These are phyloP conservation scores for Annulohypoxylon nitens DNA, from an alignment of 495 filamentous ascomycete species.

Conservation along the genomic window DNA sequence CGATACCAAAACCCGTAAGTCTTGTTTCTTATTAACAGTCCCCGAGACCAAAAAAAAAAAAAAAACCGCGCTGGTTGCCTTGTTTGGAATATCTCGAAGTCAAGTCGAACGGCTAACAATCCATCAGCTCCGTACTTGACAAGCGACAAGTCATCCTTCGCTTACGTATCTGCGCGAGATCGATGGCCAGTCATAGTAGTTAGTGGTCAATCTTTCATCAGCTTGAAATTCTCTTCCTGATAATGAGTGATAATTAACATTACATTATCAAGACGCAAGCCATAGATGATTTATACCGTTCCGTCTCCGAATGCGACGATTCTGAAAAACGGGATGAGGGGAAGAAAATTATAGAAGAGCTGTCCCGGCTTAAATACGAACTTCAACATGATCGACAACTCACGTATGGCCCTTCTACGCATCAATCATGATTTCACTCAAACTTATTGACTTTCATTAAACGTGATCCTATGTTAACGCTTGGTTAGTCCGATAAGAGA, in stretches of 20 bases:
- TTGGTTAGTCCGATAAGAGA: constrained; percentile 78
- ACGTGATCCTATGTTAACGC: constrained; percentile 10
- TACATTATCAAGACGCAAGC: constrained; percentile 78
- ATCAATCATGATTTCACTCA: not conserved
- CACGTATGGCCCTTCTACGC: constrained; percentile 68
- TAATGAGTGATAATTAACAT: not conserved
- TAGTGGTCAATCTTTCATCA: constrained; percentile 50
- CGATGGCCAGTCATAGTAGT: constrained; percentile 96
- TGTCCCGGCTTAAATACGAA: constrained; percentile 93
- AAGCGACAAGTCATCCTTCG: constrained; percentile 87
- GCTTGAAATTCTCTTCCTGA: not conserved
- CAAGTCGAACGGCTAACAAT: constrained; percentile 21
- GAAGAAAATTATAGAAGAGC: constrained; percentile 82
- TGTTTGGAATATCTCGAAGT: not conserved
- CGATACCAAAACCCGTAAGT: constrained; percentile 73
- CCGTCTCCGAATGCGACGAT: constrained; percentile 71
- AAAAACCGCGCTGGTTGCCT: not conserved
- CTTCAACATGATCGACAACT: constrained; percentile 88
- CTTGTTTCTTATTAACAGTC: not conserved
- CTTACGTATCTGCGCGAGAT: constrained; percentile 81
- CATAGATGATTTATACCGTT: constrained; percentile 92
- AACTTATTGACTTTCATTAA: not conserved
- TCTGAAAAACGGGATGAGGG: constrained; percentile 79
- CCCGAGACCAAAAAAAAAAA: not conserved
- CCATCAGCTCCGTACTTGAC: constrained; percentile 79